Evolutionary conservation across 768 basidiomycete genomes (phyloP).

Genomic region (Boletus subcaerulescens): DNA sequence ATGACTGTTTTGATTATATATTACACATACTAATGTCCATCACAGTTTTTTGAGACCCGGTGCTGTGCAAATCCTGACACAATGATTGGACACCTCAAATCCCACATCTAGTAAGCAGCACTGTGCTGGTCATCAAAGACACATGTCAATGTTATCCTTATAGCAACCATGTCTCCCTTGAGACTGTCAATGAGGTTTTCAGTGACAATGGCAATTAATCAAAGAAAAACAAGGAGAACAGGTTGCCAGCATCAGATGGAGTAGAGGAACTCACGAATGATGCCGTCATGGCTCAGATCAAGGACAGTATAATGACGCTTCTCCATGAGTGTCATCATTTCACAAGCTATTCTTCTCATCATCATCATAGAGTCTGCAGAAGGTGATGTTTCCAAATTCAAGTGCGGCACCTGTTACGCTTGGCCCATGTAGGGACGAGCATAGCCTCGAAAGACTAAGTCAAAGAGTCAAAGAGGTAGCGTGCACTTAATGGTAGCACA

Average conservation of each 20-base stretch:
- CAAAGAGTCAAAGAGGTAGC: too few species aligned
- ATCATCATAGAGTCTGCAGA: not conserved
- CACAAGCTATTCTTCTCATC: too few species aligned
- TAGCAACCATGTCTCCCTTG: constrained; percentile 4
- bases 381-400: not conserved
- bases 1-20: too few species aligned
- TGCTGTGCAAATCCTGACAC: not conserved
- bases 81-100: constrained; percentile 4
- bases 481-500: too few species aligned
- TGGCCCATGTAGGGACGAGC: too few species aligned
- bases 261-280: not conserved
- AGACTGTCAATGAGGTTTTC: not conserved
- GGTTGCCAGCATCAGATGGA: not conserved
- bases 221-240: not conserved
- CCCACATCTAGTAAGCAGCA: not conserved
- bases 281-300: not conserved
- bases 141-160: not conserved
- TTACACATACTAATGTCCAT: too few species aligned
- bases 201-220: not conserved
- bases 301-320: not conserved
- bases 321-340: not conserved
- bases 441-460: too few species aligned
- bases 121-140: not conserved
- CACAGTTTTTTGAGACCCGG: not conserved
- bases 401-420: too few species aligned